phyloP scores from a whole-genome alignment of 192 early-diverging fungal species.

The Rhizoclosmatium globosum region DNA sequence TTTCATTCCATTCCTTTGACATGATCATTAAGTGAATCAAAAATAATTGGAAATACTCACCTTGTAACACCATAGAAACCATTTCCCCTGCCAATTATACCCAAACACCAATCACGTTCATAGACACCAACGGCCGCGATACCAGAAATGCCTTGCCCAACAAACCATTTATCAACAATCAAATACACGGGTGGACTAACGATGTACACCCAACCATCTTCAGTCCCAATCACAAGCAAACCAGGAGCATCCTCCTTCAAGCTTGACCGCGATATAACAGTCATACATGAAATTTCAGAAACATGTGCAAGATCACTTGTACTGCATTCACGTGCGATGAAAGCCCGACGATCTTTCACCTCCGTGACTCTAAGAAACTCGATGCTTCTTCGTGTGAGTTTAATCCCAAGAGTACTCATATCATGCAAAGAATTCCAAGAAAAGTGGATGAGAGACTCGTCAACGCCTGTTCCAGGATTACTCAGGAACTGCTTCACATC shows the following conservation, averaged over 20 bases:
- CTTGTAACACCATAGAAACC: conserved; percentile 4
- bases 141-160: conserved; percentile 9
- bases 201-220: conserved; percentile 28
- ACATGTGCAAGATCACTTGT: background rate
- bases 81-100: background rate
- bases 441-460: background rate
- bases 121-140: conserved; percentile 14
- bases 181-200: conserved; percentile 34
- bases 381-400: conserved; percentile 6
- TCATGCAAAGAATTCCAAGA: background rate
- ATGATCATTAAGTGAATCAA: background rate
- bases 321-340: background rate
- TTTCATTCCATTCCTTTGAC: background rate
- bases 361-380: background rate
- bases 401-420: background rate
- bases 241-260: background rate
- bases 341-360: background rate
- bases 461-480: conserved; percentile 6
- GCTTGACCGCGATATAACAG: conserved; percentile 18
- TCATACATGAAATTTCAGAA: conserved; percentile 28
- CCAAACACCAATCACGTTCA: conserved; percentile 19
- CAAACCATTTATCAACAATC: conserved; percentile 24
- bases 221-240: conserved; percentile 32
- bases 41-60: background rate
- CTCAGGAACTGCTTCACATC: background rate